phyloP scores from a whole-genome alignment of 345 rosid species.

The Draba incana region DNA sequence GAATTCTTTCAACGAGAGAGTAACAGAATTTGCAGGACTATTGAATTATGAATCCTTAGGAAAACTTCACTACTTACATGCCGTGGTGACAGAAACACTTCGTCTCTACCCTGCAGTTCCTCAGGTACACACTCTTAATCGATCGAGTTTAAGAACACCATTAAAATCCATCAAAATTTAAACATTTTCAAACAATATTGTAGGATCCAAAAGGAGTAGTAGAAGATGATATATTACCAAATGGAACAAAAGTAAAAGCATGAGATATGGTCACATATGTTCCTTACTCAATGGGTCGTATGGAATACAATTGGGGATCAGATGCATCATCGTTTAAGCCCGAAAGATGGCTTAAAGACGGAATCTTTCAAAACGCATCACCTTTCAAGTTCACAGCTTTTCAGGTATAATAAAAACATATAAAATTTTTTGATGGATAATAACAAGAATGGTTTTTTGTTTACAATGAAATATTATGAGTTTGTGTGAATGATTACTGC shows the following conservation, averaged over 20 bases:
- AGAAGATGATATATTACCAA: conserved; percentile 82
- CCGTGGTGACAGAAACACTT: conserved; percentile 85
- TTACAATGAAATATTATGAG: background rate
- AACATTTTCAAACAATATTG: background rate
- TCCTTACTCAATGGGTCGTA: conserved; percentile 97
- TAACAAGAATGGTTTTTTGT: background rate
- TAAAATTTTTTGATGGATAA: background rate
- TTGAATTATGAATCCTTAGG: conserved; percentile 74
- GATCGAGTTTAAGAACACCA: background rate
- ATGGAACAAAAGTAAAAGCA: conserved; percentile 89
- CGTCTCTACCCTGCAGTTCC: conserved; percentile 95
- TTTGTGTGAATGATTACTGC: conserved; percentile 12
- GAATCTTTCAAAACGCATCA: conserved; percentile 78
- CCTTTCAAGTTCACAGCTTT: conserved; percentile 97
- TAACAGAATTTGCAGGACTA: conserved; percentile 60
- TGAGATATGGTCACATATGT: conserved; percentile 99
- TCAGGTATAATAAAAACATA: conserved; percentile 53
- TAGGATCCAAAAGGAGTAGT: conserved; percentile 88
- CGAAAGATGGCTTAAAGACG: conserved; percentile 94
- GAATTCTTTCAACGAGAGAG: conserved; percentile 58
- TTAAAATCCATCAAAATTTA: background rate
- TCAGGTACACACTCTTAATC: conserved; percentile 54
- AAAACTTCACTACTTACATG: conserved; percentile 76
- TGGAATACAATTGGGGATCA: conserved; percentile 93
- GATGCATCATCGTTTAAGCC: conserved; percentile 84